These are phyloP conservation scores for Pestalotiopsis sp. DNA, from an alignment of 2,329 filamentous ascomycete genomes.

Conservation along the genomic window DNA sequence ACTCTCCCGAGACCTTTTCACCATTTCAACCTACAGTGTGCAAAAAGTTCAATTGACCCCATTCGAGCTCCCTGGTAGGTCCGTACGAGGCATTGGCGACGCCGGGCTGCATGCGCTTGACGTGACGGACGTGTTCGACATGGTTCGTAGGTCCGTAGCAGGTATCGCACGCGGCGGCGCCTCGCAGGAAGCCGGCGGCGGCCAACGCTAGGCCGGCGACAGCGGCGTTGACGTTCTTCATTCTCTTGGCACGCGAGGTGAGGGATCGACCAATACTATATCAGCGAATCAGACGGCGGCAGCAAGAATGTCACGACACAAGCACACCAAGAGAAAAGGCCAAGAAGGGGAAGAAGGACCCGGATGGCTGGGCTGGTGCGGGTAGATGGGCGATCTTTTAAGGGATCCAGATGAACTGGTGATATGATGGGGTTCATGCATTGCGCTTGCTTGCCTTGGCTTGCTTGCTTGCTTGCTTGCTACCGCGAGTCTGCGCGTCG, in stretches of 20 bases:
- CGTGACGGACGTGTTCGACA: slow-evolving; percentile 48
- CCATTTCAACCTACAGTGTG: slow-evolving; percentile 47
- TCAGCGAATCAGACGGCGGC: not conserved
- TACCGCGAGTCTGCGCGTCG: not conserved
- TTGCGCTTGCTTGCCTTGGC: not conserved
- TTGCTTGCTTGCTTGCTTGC: not conserved
- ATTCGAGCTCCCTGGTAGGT: slow-evolving; percentile 52
- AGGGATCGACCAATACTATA: not conserved
- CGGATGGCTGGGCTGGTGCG: not conserved
- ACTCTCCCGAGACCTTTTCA: not conserved
- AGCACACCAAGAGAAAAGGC: slow-evolving; percentile 11
- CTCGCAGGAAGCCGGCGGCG: slow-evolving; percentile 22
- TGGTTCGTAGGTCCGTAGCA: slow-evolving; percentile 45
- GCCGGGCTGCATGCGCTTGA: slow-evolving; percentile 52
- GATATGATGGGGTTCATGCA: not conserved
- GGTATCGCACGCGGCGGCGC: slow-evolving; percentile 38
- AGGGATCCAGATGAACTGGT: not conserved
- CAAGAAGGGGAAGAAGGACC: slow-evolving; percentile 2
- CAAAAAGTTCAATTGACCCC: slow-evolving; percentile 66
- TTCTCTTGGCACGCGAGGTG: not conserved
- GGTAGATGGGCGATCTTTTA: slow-evolving; percentile 5
- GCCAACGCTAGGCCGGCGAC: not conserved
- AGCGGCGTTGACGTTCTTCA: slow-evolving; percentile 1
- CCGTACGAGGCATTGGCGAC: slow-evolving; percentile 44
- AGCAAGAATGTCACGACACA: not conserved